Evolutionary conservation across 352 stramenopile genomes (phyloP), one percentile per base, ranked within the genome.

Genomic region (Heterotrichella gracilis): DNA sequence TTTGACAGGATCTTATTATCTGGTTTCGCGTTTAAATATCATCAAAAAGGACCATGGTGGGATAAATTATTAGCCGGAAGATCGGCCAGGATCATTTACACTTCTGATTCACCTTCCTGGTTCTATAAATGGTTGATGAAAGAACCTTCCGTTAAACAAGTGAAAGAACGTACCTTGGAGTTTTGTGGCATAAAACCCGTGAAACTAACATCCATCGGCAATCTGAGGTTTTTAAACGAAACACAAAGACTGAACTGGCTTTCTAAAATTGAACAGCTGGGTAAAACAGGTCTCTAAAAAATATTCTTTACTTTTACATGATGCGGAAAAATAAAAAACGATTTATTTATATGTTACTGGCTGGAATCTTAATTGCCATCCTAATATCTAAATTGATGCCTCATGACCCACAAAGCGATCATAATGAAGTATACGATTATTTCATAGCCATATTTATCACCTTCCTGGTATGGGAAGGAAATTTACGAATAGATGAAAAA

Each of bases 21-120:
- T 53, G 32, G 32, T 53, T 53, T 53, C n/a, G 32, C 32, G 9
- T 53, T 53, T 53, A 53, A 53, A 53, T 53, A 53, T 53, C 32
- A 53, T n/a, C 9, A 9, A 53, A 53, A 9, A 17, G 32, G 32
- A 53, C 9, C 9, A 17, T 17, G n/a, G n/a, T 53, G 32, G 32
- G 32, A 53, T 53, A 53, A 53, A n/a, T 53, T 53, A n/a, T n/a
- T 53, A 17, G n/a, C 9, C 9, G 32, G 32, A 53, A 53, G n/a
- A 53, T 17, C 32, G n/a, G n/a, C 32, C 32, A n/a, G n/a, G n/a
- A 53, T 53, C n/a, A 53, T 53, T 53, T 53, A n/a, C n/a, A 53
- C 32, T 53, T 17, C n/a, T 53, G 32, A 53, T n/a, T 53, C 9
- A 9, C 32, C 32, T 53, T 9, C n/a, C n/a, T n/a, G 9, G 9